Base-by-base conservation (phyloP, 192 early-diverging fungal species). In the Backusella australiensis region DNA sequence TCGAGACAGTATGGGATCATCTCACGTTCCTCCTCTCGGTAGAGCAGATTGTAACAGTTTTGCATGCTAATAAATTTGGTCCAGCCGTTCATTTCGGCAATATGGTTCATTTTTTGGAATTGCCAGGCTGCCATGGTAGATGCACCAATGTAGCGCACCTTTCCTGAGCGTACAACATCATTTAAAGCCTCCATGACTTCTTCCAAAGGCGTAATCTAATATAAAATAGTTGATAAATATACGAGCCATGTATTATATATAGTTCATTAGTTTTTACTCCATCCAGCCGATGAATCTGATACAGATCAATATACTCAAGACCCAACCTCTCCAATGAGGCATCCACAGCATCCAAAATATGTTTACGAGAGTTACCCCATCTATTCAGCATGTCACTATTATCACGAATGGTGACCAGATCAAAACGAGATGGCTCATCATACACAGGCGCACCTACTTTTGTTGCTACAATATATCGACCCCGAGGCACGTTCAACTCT, bases 331-430 rank as follows among this genome's bases (percentile, higher is more conserved):
- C 84, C 35, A 94, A 83, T 19, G 86, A 91, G 0, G 92, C 92
- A 15, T 92, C 86, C 7, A 91, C 83, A n/a, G 91, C 91, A 71
- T 96, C 93, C 70, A 95, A 84, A 34, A 96, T 91, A 78, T 96
- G 93, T 67, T 96, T 96, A 52, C 94, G 87, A 6, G 92, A 94
- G 15, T 93, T 80, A 8, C 94, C 94, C 42, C 83, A 84, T 46
- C 90, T 90, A 84, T 96, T 96, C 0, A 77, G 59, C 23, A 75
- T 39, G 34, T 69, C 49, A 2, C 23, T n/a, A 70, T 74, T 41
- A 34, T 56, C 36, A 15, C 39, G n/a, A 0, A 71, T 23, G 3
- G 69, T 49, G 17, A 80, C 32, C 56, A 77, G 3, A 17, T 32
- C 34, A 76, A 38, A n/a, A 1, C 78, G 9, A 59, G 83, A 81